Conservation (phyloP, 2,329 filamentous ascomycete species). For the Achaetomium macrosporum region DNA sequence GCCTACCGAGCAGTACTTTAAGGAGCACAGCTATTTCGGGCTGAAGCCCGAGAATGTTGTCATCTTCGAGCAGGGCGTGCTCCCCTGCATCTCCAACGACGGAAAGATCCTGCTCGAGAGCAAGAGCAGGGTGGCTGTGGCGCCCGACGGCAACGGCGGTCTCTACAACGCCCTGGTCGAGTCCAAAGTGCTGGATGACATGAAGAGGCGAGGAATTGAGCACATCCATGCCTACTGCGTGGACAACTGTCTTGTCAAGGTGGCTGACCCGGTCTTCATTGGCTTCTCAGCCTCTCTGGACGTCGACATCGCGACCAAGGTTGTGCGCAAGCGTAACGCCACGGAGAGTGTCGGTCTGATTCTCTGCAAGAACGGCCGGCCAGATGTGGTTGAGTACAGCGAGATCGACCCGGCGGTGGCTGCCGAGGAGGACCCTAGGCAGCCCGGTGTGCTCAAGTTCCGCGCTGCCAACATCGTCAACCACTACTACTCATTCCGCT, state of each 20-base stretch:
- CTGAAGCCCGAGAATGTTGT: conserved; percentile 77
- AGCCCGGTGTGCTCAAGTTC: conserved; percentile 82
- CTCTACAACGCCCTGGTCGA: conserved; percentile 87
- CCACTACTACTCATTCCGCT: conserved; percentile 96
- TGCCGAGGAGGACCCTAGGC: conserved; percentile 77
- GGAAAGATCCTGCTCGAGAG: conserved; percentile 92
- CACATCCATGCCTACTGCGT: conserved; percentile 98
- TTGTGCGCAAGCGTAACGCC: conserved; percentile 96
- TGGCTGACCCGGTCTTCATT: conserved; percentile 94
- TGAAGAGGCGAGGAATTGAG: conserved; percentile 82
- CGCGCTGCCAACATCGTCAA: conserved; percentile 99
- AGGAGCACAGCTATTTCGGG: conserved; percentile 86
- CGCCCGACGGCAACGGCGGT: conserved; percentile 94
- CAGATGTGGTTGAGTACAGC: conserved; percentile 97
- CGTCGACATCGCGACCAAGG: conserved; percentile 96
- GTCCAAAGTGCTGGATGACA: conserved; percentile 76
- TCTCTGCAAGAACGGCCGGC: conserved; percentile 88
- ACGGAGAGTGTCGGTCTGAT: conserved; percentile 95
- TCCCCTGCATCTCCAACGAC: conserved; percentile 95
- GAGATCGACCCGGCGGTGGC: conserved; percentile 89
- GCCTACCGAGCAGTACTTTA: conserved; percentile 90
- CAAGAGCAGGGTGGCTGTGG: conserved; percentile 87
- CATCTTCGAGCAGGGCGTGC: conserved; percentile 94
- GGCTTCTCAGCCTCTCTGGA: conserved; percentile 83
- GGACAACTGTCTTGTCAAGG: conserved; percentile 97